These are phyloP conservation scores for Hortiboletus flavorubellus DNA, from an alignment of 768 basidiomycete genomes.

Conservation along the genomic window DNA sequence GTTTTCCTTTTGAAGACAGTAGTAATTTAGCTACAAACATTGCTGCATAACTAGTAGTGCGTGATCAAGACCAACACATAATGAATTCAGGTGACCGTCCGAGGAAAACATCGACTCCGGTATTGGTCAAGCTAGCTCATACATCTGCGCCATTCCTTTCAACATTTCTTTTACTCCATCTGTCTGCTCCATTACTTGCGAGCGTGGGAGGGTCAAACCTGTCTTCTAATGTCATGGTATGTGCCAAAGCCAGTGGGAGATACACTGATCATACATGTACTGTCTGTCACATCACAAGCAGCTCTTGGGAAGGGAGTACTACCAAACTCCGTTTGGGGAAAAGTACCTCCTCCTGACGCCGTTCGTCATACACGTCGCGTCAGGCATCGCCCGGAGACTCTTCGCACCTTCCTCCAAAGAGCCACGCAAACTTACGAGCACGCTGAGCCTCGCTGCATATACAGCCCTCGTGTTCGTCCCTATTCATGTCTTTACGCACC, in stretches of 20 bases:
- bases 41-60: too few species aligned
- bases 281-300: slow-evolving; percentile 23
- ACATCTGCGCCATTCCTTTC: slow-evolving; percentile 72
- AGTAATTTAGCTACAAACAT: too few species aligned
- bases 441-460: slow-evolving; percentile 64
- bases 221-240: slow-evolving; percentile 74
- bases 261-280: not conserved
- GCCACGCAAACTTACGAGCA: slow-evolving; percentile 36
- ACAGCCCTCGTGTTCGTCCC: slow-evolving; percentile 57
- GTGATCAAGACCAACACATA: not conserved
- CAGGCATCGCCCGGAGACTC: slow-evolving; percentile 59
- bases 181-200: slow-evolving; percentile 70
- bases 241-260: slow-evolving; percentile 12
- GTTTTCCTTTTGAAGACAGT: too few species aligned
- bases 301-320: slow-evolving; percentile 84
- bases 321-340: slow-evolving; percentile 71
- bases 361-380: slow-evolving; percentile 58
- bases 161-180: slow-evolving; percentile 71
- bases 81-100: slow-evolving; percentile 8
- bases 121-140: slow-evolving; percentile 60
- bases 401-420: slow-evolving; percentile 36
- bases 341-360: slow-evolving; percentile 65
- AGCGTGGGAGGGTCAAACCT: slow-evolving; percentile 64
- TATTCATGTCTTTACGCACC: slow-evolving; percentile 68
- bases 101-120: slow-evolving; percentile 10